Base-by-base conservation (phyloP, 2,329 filamentous ascomycete species). In the Ophiobolus disseminans region DNA sequence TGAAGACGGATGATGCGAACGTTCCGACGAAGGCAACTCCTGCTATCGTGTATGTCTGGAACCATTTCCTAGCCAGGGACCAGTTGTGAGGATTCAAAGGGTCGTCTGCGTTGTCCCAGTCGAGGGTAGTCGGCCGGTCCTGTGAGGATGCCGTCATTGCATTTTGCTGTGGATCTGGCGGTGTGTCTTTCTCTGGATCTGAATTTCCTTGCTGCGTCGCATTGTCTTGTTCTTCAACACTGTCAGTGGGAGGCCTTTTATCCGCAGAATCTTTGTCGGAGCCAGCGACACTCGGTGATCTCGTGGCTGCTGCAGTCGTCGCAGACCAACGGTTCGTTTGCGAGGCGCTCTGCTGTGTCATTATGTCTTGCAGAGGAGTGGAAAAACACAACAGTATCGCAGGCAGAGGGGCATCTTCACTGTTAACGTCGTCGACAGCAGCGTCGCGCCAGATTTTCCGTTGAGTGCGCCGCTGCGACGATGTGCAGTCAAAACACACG, bases 1-100 rank as follows among this genome's bases (percentile, higher is more conserved):
- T 80, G 57, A 81, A 75, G 53, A 82, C 76, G 8, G 82, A 82
- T 0, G 76, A 76, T 1, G 55, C 48, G 25, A 60, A 45, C 0
- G 45, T 48, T n/a, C 43, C 45, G 7, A 58, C 45, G 1, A 60
- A 47, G 3, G 48, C 51, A 13, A 56, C 39, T 9, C 42, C 49
- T 2, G 52, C 50, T 2, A 58, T 53, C 2, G 46, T 56, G 28
- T 41, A 51, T 4, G 47, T 54, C 13, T 55, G 48, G 19, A 45
- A 60, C 46, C 40, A 53, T 32, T 51, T 58, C 17, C 55, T 41
- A 10, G 40, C 37, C 20, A 25, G 6, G 7, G 48, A 40, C 54
- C 48, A 60, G 20, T 58, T 51, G n/a, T 57, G 48, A 8, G 51
- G 45, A 11, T 60, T 60, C 2, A 55, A 44, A 32, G 51, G 31